Percentiles rank a stretch among this genome's conserved stretches.
These are phyloP conservation scores for Phytophthora sansomeana DNA, from an alignment of 352 stramenopile genomes.

Conservation along the genomic window DNA sequence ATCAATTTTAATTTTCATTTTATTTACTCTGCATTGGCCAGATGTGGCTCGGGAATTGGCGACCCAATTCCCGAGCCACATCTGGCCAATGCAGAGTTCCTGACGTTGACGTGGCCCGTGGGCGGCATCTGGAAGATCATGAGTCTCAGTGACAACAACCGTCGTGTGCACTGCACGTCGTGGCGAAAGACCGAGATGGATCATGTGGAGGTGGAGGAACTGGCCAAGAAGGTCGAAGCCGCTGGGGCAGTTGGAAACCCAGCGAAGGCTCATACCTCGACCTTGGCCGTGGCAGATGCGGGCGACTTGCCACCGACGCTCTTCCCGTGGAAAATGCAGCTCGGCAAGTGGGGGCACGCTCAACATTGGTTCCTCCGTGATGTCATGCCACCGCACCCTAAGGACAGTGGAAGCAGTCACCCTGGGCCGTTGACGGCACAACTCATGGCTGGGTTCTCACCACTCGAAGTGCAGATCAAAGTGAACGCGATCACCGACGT, in stretches of 20 bases:
- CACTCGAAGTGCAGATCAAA: constrained; percentile 44
- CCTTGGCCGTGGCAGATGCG: constrained; percentile 13
- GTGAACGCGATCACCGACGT: constrained; percentile 50
- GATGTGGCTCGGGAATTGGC: too few species aligned
- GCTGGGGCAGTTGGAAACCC: constrained; percentile 5
- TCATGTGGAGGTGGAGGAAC: constrained; percentile 43
- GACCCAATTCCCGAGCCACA: constrained; percentile 46
- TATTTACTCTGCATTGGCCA: too few species aligned
- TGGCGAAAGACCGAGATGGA: constrained; percentile 62
- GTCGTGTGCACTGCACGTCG: constrained; percentile 45
- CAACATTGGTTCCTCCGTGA: constrained; percentile 65
- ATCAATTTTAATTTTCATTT: too few species aligned
- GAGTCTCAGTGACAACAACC: constrained; percentile 35
- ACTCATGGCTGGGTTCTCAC: constrained; percentile 47
- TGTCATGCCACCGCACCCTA: constrained; percentile 34
- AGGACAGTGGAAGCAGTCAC: constrained; percentile 18
- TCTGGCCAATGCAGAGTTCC: constrained; percentile 45
- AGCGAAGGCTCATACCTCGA: constrained; percentile 10
- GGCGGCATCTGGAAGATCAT: constrained; percentile 67
- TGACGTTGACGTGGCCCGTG: constrained; percentile 58
- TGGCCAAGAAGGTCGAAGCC: constrained; percentile 45
- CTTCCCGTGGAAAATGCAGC: constrained; percentile 71
- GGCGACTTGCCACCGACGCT: constrained; percentile 32
- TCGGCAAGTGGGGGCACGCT: constrained; percentile 48
- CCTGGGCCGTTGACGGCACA: constrained; percentile 34